Base-by-base conservation (phyloP, 495 filamentous ascomycete species). In the Mytilinidion resinicola region DNA sequence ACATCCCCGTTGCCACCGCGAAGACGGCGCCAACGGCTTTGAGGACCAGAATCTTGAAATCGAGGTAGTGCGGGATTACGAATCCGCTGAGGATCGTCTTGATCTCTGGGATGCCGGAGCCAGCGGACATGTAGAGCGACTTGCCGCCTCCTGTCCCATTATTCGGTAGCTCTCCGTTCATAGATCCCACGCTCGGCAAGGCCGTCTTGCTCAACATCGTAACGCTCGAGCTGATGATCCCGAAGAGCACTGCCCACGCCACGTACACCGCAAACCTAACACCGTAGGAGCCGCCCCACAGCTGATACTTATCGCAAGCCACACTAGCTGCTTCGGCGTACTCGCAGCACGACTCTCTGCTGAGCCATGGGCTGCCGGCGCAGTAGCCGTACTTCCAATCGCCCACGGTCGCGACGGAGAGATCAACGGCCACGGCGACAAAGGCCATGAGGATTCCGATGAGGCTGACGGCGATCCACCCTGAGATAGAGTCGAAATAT, bases 61-160 rank as follows among this genome's bases (percentile, higher is more conserved):
- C 74, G 14, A 82, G 67, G 46, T 80, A 77, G 53, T 77, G 71
- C 12, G 78, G 79, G 34, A 82, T 81, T 21, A 79, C 77, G 54
- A 79, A 80, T 15, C 79, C 79, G 35, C 77, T 80, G 9, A 82
- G 62, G 46, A 81, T 76, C 11, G 78, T 80, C 65, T 82, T 81
- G 69, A 82, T 81, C 65, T 82, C 79, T 1, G 79, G 79, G 43
- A 80, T 82, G 14, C 79, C 79, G 42, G 70, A 74, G 1, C 79
- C 79, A 19, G 78, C 75, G 36, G 78, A 76, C 74, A 82, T 76
- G 61, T 80, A 80, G 67, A 81, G 79, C 8, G 69, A 65, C 61
- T 81, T 81, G 8, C 77, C 77, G 11, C 36, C 56, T n/a, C n/a
- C n/a, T n/a, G n/a, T n/a, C n/a, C n/a, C n/a, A n/a, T n/a, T n/a